Evolutionary conservation across 2,329 filamentous ascomycete species (phyloP), one percentile per base, ranked within the genome.

Genomic region (Penicillium corylophilum): DNA sequence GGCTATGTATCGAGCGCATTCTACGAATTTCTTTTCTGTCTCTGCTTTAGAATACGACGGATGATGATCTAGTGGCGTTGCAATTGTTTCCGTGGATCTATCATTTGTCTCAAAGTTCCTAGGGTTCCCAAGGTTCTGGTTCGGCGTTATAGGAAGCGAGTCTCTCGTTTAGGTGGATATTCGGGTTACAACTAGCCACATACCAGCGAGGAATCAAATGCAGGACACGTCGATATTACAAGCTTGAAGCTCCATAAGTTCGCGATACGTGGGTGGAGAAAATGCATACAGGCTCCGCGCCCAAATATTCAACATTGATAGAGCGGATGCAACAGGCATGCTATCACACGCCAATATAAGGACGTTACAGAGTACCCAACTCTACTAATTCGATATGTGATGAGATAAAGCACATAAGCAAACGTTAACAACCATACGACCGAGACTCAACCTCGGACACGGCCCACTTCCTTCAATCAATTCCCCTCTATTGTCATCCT

Each of bases 341-440:
- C 41, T 22, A 31, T 31, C 41, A 23, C 24, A 28, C 26, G 22
- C 16, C 26, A 9, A 23, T 41, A 46, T n/a, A 33, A 45, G 18
- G 44, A 24, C 24, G 50, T 12, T 24, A 39, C 28, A 28, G 29
- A 16, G 28, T 12, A 54, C 51, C 41, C 35, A 48, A n/a, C 33
- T 46, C 44, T 52, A 50, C 42, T 38, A 51, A 49, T 52, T 51
- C 28, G 50, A 45, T 56, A 50, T 45, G 42, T 41, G 35, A 51
- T 31, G 43, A 38, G 28, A 54, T 36, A 48, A 51, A 47, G 35
- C 44, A 54, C 44, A 48, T 18, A 39, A 51, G 31, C 44, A 51
- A 45, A 22, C 45, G 38, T 44, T 49, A 45, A 22, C 45, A 48
- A 44, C 43, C 38, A 44, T 31, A 41, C 31, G 20, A 16, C 26